A percentile compares a stretch with the other conserved stretches of the same genome.
Evolutionary conservation across 257 asterid species (phyloP).

Genomic region (Penstemon eatonii): DNA sequence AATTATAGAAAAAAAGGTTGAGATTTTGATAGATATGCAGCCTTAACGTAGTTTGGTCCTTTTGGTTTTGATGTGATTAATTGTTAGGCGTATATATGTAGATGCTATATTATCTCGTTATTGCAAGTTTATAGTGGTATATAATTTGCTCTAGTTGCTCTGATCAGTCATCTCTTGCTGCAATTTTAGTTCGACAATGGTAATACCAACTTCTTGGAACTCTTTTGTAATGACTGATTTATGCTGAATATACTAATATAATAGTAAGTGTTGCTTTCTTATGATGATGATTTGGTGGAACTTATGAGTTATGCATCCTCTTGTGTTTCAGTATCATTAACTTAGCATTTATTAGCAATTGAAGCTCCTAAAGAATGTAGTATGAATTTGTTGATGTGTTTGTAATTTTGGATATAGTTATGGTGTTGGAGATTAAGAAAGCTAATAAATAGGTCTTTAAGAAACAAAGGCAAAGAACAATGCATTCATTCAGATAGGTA

Average conservation of each 20-base stretch:
- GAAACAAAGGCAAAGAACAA: too few species aligned
- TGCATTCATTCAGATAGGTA: too few species aligned
- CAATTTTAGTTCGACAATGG: constrained; percentile 15
- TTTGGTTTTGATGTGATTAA: not conserved
- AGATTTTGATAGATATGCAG: constrained; percentile 9
- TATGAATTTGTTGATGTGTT: not conserved
- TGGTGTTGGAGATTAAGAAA: too few species aligned
- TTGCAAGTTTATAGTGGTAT: constrained; percentile 9
- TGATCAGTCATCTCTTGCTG: constrained; percentile 16
- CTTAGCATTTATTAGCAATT: too few species aligned
- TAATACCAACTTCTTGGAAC: constrained; percentile 23
- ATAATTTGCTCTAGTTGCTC: constrained; percentile 9
- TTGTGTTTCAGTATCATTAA: not conserved
- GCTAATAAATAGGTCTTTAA: too few species aligned
- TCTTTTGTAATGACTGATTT: not conserved
- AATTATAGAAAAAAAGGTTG: constrained; percentile 1
- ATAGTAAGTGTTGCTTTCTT: not conserved
- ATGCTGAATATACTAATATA: not conserved
- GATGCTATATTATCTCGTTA: constrained; percentile 13
- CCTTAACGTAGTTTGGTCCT: not conserved
- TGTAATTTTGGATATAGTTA: not conserved
- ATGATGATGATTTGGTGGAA: not conserved
- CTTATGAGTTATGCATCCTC: not conserved
- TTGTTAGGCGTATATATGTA: not conserved
- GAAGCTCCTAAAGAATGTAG: too few species aligned